phyloP scores from a whole-genome alignment of 768 basidiomycete species.

The Antrodiella citrinella region DNA sequence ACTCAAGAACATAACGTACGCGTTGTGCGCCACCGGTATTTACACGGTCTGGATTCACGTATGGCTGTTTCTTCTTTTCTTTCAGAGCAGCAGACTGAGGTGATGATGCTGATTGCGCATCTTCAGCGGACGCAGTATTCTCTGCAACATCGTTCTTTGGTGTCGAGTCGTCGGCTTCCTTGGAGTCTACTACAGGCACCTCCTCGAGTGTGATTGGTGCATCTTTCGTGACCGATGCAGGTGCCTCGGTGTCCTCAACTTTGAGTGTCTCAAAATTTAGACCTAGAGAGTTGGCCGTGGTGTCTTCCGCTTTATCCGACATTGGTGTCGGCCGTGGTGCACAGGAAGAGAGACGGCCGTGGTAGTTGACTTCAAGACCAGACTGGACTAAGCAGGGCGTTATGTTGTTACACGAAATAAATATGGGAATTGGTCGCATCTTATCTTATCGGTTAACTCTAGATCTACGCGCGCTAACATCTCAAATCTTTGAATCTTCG shows the following conservation, averaged over 20 bases:
- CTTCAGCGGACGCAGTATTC: neutral
- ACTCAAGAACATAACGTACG: constrained; percentile 33
- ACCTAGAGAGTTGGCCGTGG: neutral
- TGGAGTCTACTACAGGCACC: neutral
- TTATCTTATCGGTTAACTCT: neutral
- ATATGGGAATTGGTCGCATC: too few relatives aligned
- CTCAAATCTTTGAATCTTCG: neutral
- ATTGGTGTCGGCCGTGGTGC: neutral
- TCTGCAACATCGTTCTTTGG: neutral
- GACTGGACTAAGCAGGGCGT: too few relatives aligned
- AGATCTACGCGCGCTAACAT: neutral
- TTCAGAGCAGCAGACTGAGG: neutral
- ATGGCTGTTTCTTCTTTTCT: constrained; percentile 55
- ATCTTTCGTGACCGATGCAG: neutral
- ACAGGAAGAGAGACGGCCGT: too few relatives aligned
- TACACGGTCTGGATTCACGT: constrained; percentile 78
- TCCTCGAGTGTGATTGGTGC: neutral
- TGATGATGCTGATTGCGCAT: too few relatives aligned
- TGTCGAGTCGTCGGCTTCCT: neutral
- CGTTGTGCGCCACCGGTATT: constrained; percentile 73
- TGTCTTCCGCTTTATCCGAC: neutral
- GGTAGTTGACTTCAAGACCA: too few relatives aligned
- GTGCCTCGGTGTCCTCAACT: neutral
- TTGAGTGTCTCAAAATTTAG: neutral
- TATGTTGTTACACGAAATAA: too few relatives aligned